Evolutionary conservation across 2,329 filamentous ascomycete species (phyloP), one percentile per base, ranked within the genome.

Genomic region (Hortaea sp.): DNA sequence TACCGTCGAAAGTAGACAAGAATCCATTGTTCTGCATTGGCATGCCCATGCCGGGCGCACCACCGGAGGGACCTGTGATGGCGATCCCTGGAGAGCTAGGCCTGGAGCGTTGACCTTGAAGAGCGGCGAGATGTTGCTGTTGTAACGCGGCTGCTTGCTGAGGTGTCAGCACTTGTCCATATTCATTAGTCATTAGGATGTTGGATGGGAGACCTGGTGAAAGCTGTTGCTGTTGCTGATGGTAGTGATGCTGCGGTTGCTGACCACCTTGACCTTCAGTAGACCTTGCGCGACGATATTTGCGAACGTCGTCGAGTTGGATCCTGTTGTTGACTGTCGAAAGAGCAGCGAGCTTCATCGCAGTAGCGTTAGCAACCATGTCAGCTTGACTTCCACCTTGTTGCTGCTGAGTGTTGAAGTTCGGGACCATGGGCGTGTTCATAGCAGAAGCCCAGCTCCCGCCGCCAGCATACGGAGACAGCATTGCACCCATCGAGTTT

Each of bases 291-390:
- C 90, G 85, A 53, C 92, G 87, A 68, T 92, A 97, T 69, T 97
- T 97, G 61, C 89, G 87, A 51, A 94, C 90, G 65, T 98, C 92
- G 60, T 98, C 92, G 49, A 98, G 75, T 44, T 92, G 89, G 60
- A 98, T 95, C 38, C 92, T 85, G 66, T 97, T 98, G 72, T 97
- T 98, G 42, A 98, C 92, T 2, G 92, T 98, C 5, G 90, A 97
- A 40, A 98, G 74, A 12, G 92, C 92, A 40, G 92, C 92, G 43
- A 98, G 78, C 67, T 98, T 98, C 92, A 98, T 98, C 20, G 92
- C 92, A 11, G 92, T 97, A 28, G 92, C 92, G 63, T 97, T 98
- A 49, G 92, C 92, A 48, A 98, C 85, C 90, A 97, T 97, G 61
- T 98, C 92, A 11, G 88, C 89, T 65, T 95, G 89, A 46, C 77